A percentile compares a stretch with the other conserved stretches of the same genome.
phyloP scores from a whole-genome alignment of 148 eudicot genomes.

The Talinum fruticosum region DNA sequence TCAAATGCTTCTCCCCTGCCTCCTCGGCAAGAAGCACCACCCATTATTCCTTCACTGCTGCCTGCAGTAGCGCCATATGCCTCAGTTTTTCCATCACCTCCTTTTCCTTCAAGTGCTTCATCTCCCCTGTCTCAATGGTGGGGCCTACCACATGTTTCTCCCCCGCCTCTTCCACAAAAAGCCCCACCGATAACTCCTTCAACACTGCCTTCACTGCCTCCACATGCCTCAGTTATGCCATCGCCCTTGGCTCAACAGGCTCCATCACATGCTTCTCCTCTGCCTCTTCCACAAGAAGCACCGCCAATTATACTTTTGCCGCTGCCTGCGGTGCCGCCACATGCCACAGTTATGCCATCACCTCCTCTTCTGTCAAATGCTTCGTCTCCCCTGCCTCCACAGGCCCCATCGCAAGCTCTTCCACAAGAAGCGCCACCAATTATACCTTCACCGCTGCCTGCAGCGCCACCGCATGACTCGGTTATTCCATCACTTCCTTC shows the following conservation, averaged over 20 bases:
- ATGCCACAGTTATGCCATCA: too few species aligned
- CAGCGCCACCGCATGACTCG: constrained; percentile 14
- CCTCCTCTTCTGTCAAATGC: neutral
- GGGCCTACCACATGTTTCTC: neutral
- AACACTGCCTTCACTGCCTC: too few species aligned
- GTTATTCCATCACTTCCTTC: constrained; percentile 10
- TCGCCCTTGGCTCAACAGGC: too few species aligned
- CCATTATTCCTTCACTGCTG: neutral
- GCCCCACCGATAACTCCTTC: neutral
- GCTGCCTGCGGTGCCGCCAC: too few species aligned
- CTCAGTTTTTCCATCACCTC: neutral
- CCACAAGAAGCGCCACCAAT: neutral
- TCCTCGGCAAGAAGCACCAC: neutral
- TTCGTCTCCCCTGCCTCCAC: neutral
- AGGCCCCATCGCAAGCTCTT: neutral
- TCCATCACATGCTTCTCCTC: too few species aligned
- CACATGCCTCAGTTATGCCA: too few species aligned
- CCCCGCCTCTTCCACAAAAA: neutral
- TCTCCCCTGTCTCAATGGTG: neutral
- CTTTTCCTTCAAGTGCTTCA: neutral
- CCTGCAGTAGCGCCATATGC: too few species aligned
- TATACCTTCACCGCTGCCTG: constrained; percentile 8
- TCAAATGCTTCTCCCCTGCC: neutral
- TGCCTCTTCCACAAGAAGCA: too few species aligned
- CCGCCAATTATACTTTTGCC: too few species aligned